Base-by-base conservation (phyloP, 148 eudicot species). In the Chenopodium berlandieri region DNA sequence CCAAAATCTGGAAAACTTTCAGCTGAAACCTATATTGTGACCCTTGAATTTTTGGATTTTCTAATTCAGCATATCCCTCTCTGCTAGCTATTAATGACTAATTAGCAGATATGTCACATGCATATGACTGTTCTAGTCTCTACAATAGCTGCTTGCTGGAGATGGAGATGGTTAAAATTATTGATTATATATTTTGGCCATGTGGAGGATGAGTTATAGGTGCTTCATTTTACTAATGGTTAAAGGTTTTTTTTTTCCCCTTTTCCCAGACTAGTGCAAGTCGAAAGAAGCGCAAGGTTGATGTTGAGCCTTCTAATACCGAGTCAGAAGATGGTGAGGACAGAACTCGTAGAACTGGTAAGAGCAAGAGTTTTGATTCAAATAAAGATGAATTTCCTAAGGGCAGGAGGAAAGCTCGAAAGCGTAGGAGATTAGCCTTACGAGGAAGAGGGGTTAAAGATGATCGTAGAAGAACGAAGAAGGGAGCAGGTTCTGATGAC, bases 361-460 rank as follows among this genome's bases (percentile, higher is more conserved):
- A 89, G 74, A 85, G 84, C 80, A 89, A 89, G 81, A 90, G 85
- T 84, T 72, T 88, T 62, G 91, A 94, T 60, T 86, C 95, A 47
- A 87, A 87, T 40, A 89, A 83, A 71, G 97, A 92, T 78, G 97
- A 93, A 16, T 88, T 88, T 73, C 94, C 97, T 0, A 96, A 90
- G 86, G 94, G 99, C 58, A 94, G 94, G 84, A 85, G 95, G 68
- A 90, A 94, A 78, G 94, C 92, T 71, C 89, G 97, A 71, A 93
- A 92, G 48, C 87, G 93, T 66, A 89, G 92, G 87, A 85, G 95
- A 74, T 85, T 90, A 65, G 89, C 94, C 64, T 78, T 88, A 70
- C 91, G 82, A 78, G 94, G 94, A 60, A 90, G 91, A 85, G 88
- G 89, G 47, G 82, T 89, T 4, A 91, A 88, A 78, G 93, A 89